Base-by-base conservation (phyloP, 805 yeast genomes). In the Candida coquimbonensis region DNA sequence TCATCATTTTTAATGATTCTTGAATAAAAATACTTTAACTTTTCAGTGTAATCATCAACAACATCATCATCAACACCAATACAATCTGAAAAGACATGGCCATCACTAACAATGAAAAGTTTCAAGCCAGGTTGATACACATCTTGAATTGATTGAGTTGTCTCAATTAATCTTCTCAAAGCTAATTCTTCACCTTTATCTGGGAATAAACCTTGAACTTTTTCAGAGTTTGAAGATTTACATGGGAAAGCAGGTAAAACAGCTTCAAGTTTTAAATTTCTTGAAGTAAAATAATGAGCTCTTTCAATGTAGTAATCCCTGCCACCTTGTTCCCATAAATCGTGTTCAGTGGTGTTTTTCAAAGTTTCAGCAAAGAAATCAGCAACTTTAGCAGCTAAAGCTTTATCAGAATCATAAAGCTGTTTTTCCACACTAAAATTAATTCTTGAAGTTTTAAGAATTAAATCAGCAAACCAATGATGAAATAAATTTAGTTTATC, bases 191-290 rank as follows among this genome's bases (percentile, higher is more conserved):
- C 75, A 33, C 83, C 84, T 58, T 70, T 71, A 52, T 79, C 84
- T 7, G 84, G 84, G 38, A 59, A 54, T 17, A 56, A 47, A 7
- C 75, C 72, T 34, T 68, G 64, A 4, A 78, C 83, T 54, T 79
- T 79, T 33, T 73, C 67, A 29, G 57, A 45, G 52, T 79, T 79
- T n/a, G 82, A 77, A 0, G 82, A 75, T 56, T 78, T 79, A 54
- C 83, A 78, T 9, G 84, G 84, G 49, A 79, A 79, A 0, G 84
- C 84, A 7, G 84, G 84, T 42, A 79, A 62, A 9, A 78, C 80
- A 13, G 79, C 75, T 57, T 78, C 80, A 49, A 79, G 68, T 36
- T 68, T 69, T 29, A 69, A 45, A 50, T 66, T 63, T 55, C 78
- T 67, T 36, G 72, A 66, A 24, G 80, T 76, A 55, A 75, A 79